These are phyloP conservation scores for Fusarium sp. DNA, from an alignment of 2,329 filamentous ascomycete genomes.

Conservation along the genomic window DNA sequence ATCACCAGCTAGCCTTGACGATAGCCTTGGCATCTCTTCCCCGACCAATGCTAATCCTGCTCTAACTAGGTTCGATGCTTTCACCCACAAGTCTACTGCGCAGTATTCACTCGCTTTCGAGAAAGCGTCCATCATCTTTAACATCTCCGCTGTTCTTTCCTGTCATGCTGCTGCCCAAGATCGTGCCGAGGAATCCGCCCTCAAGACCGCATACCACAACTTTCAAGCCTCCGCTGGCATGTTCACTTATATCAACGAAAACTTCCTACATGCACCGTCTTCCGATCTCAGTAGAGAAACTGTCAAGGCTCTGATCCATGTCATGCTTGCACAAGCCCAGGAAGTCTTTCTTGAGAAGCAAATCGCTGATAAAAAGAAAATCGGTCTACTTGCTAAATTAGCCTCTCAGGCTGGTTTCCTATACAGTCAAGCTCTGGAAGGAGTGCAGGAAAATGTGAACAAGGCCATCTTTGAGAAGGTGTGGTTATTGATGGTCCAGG, in stretches of 20 bases:
- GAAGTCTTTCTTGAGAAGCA: conserved; percentile 99
- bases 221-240: conserved; percentile 98
- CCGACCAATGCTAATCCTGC: conserved; percentile 9
- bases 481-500: conserved; percentile 85
- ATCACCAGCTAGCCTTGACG: background rate
- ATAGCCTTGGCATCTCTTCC: background rate
- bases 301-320: conserved; percentile 89
- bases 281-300: conserved; percentile 96
- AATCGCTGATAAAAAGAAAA: conserved; percentile 90
- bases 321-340: conserved; percentile 95
- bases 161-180: conserved; percentile 95
- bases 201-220: conserved; percentile 97
- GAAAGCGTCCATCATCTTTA: conserved; percentile 99
- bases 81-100: conserved; percentile 95
- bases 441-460: conserved; percentile 89
- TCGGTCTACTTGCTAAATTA: conserved; percentile 88
- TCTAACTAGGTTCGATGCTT: conserved; percentile 90
- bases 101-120: conserved; percentile 98
- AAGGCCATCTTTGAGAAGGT: conserved; percentile 94
- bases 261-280: conserved; percentile 96
- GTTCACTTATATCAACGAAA: conserved; percentile 99
- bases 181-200: conserved; percentile 86
- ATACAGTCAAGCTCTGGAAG: conserved; percentile 87
- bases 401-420: conserved; percentile 90
- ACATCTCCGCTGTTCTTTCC: conserved; percentile 95